phyloP scores from a whole-genome alignment of 345 rosid genomes.

The Syzygium jambos region DNA sequence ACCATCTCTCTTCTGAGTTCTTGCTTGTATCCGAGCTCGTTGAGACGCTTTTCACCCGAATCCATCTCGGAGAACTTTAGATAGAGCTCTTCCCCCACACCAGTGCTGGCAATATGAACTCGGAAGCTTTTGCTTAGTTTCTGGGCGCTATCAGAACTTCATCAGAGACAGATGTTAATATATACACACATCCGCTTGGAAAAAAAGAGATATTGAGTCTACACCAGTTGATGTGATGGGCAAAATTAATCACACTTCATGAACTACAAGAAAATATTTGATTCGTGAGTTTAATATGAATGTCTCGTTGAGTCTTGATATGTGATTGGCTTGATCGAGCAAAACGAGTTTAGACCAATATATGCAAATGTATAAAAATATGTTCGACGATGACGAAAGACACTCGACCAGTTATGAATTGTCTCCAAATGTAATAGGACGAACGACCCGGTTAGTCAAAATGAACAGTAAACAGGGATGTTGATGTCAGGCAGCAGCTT shows the following conservation, averaged over 20 bases:
- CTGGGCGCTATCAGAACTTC: background rate
- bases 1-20: slow-evolving; percentile 60
- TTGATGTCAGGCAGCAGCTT: background rate
- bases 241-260: rapidly evolving
- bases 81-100: background rate
- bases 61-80: background rate
- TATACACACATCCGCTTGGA: background rate
- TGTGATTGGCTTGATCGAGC: background rate
- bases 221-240: background rate
- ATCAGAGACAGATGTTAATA: background rate
- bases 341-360: background rate
- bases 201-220: background rate
- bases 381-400: background rate
- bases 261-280: too few species aligned
- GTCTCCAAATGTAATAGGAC: rapidly evolving
- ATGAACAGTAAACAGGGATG: background rate
- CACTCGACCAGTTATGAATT: background rate
- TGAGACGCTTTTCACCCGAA: slow-evolving; percentile 50
- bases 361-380: background rate
- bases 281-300: rapidly evolving
- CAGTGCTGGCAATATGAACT: background rate
- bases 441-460: background rate
- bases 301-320: rapidly evolving
- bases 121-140: background rate
- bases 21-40: slow-evolving; percentile 60